phyloP scores from a whole-genome alignment of 208 protist species.

The Crithidia bombi region DNA sequence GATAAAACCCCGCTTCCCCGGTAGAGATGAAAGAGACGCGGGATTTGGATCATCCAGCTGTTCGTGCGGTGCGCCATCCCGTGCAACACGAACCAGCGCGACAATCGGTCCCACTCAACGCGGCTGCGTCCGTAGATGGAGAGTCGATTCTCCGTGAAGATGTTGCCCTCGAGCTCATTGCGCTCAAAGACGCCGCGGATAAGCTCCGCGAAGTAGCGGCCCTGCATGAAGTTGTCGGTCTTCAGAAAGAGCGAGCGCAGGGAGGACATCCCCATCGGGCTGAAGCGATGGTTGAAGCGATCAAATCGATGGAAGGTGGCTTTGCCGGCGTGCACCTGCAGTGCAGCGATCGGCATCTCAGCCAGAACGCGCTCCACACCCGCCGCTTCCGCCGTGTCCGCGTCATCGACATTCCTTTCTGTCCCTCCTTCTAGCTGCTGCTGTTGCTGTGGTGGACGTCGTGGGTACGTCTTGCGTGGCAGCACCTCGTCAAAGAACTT shows the following conservation, averaged over 20 bases:
- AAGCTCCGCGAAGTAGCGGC: conserved; percentile 90
- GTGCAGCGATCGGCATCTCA: conserved; percentile 68
- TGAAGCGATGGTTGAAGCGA: conserved; percentile 89
- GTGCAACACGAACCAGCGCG: conserved; percentile 86
- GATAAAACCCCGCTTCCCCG: conserved; percentile 55
- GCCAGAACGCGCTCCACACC: conserved; percentile 33
- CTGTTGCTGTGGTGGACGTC: conserved; percentile 1
- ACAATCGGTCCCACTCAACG: conserved; percentile 76
- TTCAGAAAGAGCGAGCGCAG: conserved; percentile 84
- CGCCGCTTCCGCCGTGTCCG: neutral
- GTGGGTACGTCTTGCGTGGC: neutral
- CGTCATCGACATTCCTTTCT: neutral
- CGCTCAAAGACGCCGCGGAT: conserved; percentile 57
- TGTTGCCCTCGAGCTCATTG: conserved; percentile 57
- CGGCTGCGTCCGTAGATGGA: conserved; percentile 78
- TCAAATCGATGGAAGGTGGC: conserved; percentile 91
- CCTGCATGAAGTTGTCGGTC: conserved; percentile 90
- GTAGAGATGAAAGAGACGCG: conserved; percentile 89
- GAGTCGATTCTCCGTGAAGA: conserved; percentile 85
- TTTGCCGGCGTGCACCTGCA: conserved; percentile 85
- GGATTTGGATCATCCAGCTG: conserved; percentile 97
- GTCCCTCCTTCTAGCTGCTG: neutral
- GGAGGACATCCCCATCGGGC: conserved; percentile 62
- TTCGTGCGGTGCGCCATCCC: conserved; percentile 93
- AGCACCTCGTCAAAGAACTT: conserved; percentile 44